Conservation (phyloP, 441 rosid genomes). For the Pelargonium myrrhifolium region DNA sequence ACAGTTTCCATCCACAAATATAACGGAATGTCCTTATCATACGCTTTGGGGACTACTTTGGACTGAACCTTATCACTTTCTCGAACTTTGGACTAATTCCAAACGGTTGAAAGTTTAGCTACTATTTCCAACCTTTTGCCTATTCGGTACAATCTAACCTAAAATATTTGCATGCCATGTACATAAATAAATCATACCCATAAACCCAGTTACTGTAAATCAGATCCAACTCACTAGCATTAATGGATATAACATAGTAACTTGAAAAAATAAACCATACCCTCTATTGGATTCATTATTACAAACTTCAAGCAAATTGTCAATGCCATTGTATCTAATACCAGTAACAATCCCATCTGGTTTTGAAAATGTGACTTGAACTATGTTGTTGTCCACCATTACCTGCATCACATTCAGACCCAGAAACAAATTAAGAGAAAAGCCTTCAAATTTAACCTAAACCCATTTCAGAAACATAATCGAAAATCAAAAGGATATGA, state of each 20-base stretch:
- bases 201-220: not conserved
- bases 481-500: not conserved
- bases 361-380: slow-evolving; percentile 44
- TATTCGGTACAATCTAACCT: not conserved
- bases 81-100: too few species aligned
- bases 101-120: too few species aligned
- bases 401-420: slow-evolving; percentile 36
- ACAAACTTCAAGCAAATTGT: slow-evolving; percentile 78
- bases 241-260: not conserved
- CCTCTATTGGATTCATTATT: slow-evolving; percentile 56
- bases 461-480: not conserved
- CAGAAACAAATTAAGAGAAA: not conserved
- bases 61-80: too few species aligned
- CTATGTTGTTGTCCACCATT: slow-evolving; percentile 57
- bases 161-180: not conserved
- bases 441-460: not conserved
- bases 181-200: not conserved
- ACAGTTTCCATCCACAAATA: too few species aligned
- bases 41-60: too few species aligned
- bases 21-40: too few species aligned
- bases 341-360: slow-evolving; percentile 59
- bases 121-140: too few species aligned
- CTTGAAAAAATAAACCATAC: slow-evolving; percentile 23
- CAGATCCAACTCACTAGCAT: not conserved
- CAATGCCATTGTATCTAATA: slow-evolving; percentile 54